Percentiles rank a stretch among this genome's conserved stretches.
phyloP scores from a whole-genome alignment of 2,329 filamentous ascomycete species.

The Fusarium anthophilum region DNA sequence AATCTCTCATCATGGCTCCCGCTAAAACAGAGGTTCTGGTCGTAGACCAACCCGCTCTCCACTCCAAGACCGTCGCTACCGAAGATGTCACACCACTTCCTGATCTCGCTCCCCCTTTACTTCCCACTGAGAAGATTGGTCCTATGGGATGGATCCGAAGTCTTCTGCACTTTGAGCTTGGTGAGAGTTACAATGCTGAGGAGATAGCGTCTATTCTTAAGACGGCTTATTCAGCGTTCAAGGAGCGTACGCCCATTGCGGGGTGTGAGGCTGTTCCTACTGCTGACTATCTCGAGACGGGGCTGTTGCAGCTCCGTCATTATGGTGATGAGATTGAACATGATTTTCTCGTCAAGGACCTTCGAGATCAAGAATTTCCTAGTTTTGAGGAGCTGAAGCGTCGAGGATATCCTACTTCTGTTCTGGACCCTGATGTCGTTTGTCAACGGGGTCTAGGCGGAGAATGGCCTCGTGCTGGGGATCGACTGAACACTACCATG shows the following conservation, averaged over 20 bases:
- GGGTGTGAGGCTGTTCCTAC: slow-evolving; percentile 8
- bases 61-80: neutral
- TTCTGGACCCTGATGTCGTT: slow-evolving; percentile 1
- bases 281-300: neutral
- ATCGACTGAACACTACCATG: slow-evolving; percentile 10
- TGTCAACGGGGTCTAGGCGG: slow-evolving; percentile 10
- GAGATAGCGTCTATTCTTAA: neutral
- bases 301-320: slow-evolving; percentile 3
- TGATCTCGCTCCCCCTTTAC: slow-evolving; percentile 12
- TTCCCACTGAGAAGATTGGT: slow-evolving; percentile 13
- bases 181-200: neutral
- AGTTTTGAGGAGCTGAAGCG: slow-evolving; percentile 5
- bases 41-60: neutral
- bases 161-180: slow-evolving; percentile 9
- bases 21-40: neutral
- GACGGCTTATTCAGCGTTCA: neutral
- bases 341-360: slow-evolving; percentile 14
- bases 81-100: neutral
- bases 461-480: slow-evolving; percentile 9
- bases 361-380: slow-evolving; percentile 1
- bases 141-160: slow-evolving; percentile 15
- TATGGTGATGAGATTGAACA: slow-evolving; percentile 16
- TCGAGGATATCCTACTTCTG: neutral
- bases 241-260: slow-evolving; percentile 1
- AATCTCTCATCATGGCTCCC: slow-evolving; percentile 6